These are phyloP conservation scores for Holtermannia corniformis DNA, from an alignment of 768 basidiomycete genomes.

Conservation along the genomic window DNA sequence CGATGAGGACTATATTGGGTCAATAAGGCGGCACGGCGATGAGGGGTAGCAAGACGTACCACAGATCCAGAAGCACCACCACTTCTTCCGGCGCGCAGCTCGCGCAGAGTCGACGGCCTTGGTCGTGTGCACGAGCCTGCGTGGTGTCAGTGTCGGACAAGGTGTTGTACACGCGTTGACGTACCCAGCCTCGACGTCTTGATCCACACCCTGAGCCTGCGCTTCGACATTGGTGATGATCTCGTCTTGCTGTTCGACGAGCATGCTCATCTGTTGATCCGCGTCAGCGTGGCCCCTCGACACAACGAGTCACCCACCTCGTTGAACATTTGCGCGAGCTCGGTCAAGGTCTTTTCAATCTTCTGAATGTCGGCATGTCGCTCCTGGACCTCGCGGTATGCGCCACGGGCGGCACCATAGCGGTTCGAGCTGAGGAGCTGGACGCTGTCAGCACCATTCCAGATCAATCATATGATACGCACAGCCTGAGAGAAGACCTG, in stretches of 20 bases:
- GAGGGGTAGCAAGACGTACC: constrained; percentile 19
- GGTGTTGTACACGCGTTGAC: constrained; percentile 23
- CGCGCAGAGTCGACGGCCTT: constrained; percentile 79
- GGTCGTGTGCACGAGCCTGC: constrained; percentile 68
- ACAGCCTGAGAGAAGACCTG: constrained; percentile 63
- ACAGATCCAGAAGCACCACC: constrained; percentile 70
- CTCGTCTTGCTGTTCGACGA: constrained; percentile 74
- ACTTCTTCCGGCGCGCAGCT: constrained; percentile 85
- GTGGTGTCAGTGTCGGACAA: constrained; percentile 1
- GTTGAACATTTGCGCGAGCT: constrained; percentile 76
- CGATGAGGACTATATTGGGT: constrained; percentile 13
- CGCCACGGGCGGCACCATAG: constrained; percentile 72
- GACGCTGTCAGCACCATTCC: neutral
- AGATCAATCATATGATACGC: constrained; percentile 8
- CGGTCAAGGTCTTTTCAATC: constrained; percentile 79
- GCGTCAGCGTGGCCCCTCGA: neutral
- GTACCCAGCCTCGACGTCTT: constrained; percentile 63
- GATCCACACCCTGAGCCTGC: constrained; percentile 55
- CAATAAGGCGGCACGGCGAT: neutral
- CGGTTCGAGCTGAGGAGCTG: constrained; percentile 66
- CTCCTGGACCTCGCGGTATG: constrained; percentile 79
- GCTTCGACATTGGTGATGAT: constrained; percentile 56
- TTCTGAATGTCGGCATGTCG: constrained; percentile 74
- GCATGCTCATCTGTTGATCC: constrained; percentile 56
- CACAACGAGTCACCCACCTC: constrained; percentile 48